Evolutionary conservation across 2,329 filamentous ascomycete genomes (phyloP), one percentile per base, ranked within the genome.

Genomic region (Elsinoe ampelina): DNA sequence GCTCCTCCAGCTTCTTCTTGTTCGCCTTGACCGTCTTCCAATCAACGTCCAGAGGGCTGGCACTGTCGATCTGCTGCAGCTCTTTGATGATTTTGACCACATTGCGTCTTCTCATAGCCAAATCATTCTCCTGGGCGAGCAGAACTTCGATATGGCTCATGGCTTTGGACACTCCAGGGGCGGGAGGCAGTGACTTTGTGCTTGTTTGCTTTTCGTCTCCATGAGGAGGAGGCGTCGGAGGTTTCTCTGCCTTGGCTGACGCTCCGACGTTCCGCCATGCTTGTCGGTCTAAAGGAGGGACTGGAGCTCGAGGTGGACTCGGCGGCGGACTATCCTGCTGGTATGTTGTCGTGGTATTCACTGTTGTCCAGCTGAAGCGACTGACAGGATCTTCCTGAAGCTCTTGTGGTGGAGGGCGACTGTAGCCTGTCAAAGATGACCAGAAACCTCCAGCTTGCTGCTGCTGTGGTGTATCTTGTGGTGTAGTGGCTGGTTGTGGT

Each of bases 51-150:
- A 84, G 85, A 30, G 83, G 80, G 65, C 87, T 74, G 38, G 89
- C 75, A 60, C 80, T 82, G 67, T 87, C 84, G 58, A 90, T 77
- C 68, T 89, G 83, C 58, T 84, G 89, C 76, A 92, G 84, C 68
- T 92, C 86, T 61, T 80, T 76, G 67, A 93, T 87, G 60, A 85
- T 82, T 20, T 78, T 82, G 66, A 81, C 79, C 65, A 92, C 81
- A 70, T 91, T 92, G 59, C 79, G 75, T 56, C 84, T 81, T 43
- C 87, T 81, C 65, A 86, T 82, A 1, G 76, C 75, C 6, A 93
- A 77, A 50, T 80, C 78, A 41, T 83, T 77, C 30, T 87, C 79
- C 63, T 82, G 80, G 3, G 83, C 81, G 64, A 86, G 81, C 20
- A 93, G 76, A 59, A 79, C 76, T 8, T 81, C 78, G 13, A 92